Conservation (phyloP, 2,329 filamentous ascomycete species). For the Aspergillus viridinutans region DNA sequence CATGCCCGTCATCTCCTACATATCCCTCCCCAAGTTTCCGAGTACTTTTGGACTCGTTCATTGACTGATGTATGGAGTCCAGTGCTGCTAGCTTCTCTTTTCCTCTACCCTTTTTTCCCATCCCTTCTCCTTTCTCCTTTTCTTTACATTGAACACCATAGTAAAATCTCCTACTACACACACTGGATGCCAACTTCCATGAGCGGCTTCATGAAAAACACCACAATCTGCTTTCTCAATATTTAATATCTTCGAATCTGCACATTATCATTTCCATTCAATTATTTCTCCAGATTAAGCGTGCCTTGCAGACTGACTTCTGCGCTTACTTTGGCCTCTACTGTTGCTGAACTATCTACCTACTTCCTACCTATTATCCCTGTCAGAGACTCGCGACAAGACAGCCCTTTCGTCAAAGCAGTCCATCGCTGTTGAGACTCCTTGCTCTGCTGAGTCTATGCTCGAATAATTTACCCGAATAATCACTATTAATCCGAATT, state of each 20-base stretch:
- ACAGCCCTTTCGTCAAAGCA: conserved; percentile 9
- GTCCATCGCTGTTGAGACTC: conserved; percentile 1
- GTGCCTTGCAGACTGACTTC: conserved; percentile 9
- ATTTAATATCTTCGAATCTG: conserved; percentile 5
- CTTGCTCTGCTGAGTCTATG: background rate
- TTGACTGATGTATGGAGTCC: background rate
- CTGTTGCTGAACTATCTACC: conserved; percentile 2
- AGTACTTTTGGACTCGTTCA: background rate
- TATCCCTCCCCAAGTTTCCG: background rate
- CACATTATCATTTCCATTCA: background rate
- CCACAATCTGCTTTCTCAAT: background rate
- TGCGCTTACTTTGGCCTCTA: conserved; percentile 18
- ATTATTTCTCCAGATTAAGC: background rate
- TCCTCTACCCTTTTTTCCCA: conserved; percentile 8
- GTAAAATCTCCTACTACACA: conserved; percentile 9
- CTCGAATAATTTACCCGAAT: background rate
- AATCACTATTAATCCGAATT: background rate
- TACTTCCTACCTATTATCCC: conserved; percentile 21
- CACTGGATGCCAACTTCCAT: conserved; percentile 10
- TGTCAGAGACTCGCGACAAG: conserved; percentile 26
- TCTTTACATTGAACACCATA: conserved; percentile 4
- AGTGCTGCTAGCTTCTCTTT: conserved; percentile 3
- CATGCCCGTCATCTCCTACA: background rate
- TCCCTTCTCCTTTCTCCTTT: conserved; percentile 7
- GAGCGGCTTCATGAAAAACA: conserved; percentile 2